phyloP scores from a whole-genome alignment of 352 stramenopile species.

The Albugo laibachii region DNA sequence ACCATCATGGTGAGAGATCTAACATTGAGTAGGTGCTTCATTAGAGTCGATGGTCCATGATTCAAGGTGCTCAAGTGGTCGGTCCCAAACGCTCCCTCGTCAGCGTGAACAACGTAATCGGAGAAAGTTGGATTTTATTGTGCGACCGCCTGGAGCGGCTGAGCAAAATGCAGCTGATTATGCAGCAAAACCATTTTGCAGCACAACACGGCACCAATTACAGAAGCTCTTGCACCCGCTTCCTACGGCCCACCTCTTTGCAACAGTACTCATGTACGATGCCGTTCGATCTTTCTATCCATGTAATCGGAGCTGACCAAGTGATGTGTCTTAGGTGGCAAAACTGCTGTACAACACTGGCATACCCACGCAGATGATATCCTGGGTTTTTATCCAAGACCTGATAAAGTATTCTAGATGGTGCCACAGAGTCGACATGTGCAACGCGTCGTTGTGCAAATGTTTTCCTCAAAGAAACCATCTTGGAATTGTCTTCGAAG shows the following conservation, averaged over 20 bases:
- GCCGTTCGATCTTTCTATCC: slow-evolving; percentile 11
- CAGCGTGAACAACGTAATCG: slow-evolving; percentile 16
- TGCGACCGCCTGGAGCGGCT: slow-evolving; percentile 53
- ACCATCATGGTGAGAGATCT: slow-evolving; percentile 8
- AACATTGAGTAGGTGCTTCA: not conserved
- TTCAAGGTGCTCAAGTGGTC: slow-evolving; percentile 14
- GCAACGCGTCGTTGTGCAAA: too few species aligned
- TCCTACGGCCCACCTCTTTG: slow-evolving; percentile 29
- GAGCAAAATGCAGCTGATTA: slow-evolving; percentile 67
- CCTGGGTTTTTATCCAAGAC: too few species aligned
- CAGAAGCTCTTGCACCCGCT: slow-evolving; percentile 28
- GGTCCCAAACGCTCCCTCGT: slow-evolving; percentile 19
- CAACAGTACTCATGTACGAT: slow-evolving; percentile 10
- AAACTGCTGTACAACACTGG: slow-evolving; percentile 8
- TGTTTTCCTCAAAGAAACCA: too few species aligned
- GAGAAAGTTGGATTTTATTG: slow-evolving; percentile 70
- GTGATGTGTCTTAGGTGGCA: not conserved
- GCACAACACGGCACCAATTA: slow-evolving; percentile 57
- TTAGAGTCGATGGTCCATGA: not conserved
- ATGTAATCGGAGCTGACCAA: slow-evolving; percentile 1
- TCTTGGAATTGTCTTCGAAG: too few species aligned
- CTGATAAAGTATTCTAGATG: too few species aligned
- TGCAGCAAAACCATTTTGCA: slow-evolving; percentile 65
- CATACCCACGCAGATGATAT: too few species aligned
- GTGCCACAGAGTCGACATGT: too few species aligned